Evolutionary conservation across 352 stramenopile species (phyloP).

Genomic region (Phytophthora tubulina): DNA sequence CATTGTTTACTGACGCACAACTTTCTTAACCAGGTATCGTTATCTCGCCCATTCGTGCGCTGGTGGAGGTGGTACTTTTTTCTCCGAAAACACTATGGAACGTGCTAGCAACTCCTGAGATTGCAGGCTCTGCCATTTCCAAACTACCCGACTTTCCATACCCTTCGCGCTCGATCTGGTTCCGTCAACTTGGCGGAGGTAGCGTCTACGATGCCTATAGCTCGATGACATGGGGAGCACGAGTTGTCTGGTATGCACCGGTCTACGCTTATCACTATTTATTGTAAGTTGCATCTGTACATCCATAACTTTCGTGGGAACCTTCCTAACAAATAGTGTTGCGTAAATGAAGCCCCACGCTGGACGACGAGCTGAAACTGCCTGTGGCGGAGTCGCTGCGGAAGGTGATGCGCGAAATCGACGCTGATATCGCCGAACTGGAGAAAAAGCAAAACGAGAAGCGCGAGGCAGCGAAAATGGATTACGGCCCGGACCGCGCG

Average conservation of each 20-base stretch:
- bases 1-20: background rate
- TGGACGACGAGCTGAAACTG: slow-evolving; percentile 64
- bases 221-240: slow-evolving; percentile 52
- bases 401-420: slow-evolving; percentile 71
- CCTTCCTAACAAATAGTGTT: slow-evolving; percentile 17
- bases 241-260: slow-evolving; percentile 75
- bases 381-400: slow-evolving; percentile 77
- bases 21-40: slow-evolving; percentile 53
- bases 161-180: slow-evolving; percentile 52
- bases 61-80: slow-evolving; percentile 65
- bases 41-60: slow-evolving; percentile 57
- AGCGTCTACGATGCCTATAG: slow-evolving; percentile 62
- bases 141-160: slow-evolving; percentile 46
- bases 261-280: slow-evolving; percentile 77
- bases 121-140: slow-evolving; percentile 44
- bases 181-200: slow-evolving; percentile 68
- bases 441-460: slow-evolving; percentile 62
- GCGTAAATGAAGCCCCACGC: slow-evolving; percentile 50
- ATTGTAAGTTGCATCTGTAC: slow-evolving; percentile 59
- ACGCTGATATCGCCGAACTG: slow-evolving; percentile 65
- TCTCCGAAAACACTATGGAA: slow-evolving; percentile 57
- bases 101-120: slow-evolving; percentile 38
- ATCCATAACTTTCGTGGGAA: background rate
- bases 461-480: slow-evolving; percentile 46
- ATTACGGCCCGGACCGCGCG: slow-evolving; percentile 78